Evolutionary conservation across 495 filamentous ascomycete species (phyloP), one percentile per base, ranked within the genome.

Genomic region (Daldinia decipiens): DNA sequence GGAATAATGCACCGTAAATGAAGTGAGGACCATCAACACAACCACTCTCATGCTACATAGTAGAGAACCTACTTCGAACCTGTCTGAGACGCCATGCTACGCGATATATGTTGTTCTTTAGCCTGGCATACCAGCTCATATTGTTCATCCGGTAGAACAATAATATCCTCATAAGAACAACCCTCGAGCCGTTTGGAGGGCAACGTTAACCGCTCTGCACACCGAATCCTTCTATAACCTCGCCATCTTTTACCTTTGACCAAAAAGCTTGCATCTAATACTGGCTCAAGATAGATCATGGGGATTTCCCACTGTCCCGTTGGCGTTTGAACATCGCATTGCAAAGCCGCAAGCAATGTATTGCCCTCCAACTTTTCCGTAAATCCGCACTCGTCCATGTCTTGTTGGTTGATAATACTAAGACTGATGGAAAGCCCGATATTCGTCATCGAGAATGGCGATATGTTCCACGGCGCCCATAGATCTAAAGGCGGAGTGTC

Each of bases 151-250:
- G 62, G 15, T n/a, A 66, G 51, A 12, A 71, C 38, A 19, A 67
- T 8, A 2, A 62, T 12, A 6, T 71, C 58, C 15, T 71, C 17
- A 1, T 34, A 66, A 24, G 39, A 27, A 36, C 21, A 56, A 4
- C 17, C 40, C 3, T 24, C 19, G 13, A 71, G 15, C 34, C 45
- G 32, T 34, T 66, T 6, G 2, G n/a, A 36, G 21, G 68, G 51
- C 11, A 71, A 0, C 34, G 62, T 66, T 24, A 43, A 8, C 58
- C 62, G 54, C 8, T 71, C 62, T 4, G 26, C 40, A 45, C 68
- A 66, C 50, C 59, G 62, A 40, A 67, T 21, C 51, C 68, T 66
- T 15, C 62, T 52, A 62, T 71, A 71, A 4, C 38, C 62, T 1
- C 34, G 19, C 6, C 32, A 38, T n/a, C 4, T 43, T 53, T 59